These are phyloP conservation scores for Flueggea neowawraea DNA, from an alignment of 441 rosid genomes.

Conservation along the genomic window DNA sequence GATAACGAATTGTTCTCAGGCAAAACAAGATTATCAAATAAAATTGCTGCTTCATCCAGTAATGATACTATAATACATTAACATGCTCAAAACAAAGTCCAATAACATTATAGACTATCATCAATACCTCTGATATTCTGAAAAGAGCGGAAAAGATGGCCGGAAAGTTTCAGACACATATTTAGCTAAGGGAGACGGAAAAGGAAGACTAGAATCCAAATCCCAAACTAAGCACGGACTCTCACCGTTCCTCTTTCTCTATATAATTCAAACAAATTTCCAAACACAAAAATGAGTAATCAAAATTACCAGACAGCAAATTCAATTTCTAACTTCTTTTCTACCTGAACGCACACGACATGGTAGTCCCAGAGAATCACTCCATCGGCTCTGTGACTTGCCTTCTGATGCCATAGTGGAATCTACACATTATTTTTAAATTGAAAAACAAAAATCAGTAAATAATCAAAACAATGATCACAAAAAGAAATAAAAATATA, in stretches of 20 bases:
- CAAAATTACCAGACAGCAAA: background rate
- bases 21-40: too few relatives aligned
- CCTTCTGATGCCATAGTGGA: constrained; percentile 92
- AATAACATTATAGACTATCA: too few relatives aligned
- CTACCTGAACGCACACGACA: constrained; percentile 77
- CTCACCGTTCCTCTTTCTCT: constrained; percentile 50
- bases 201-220: constrained; percentile 76
- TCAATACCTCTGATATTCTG: constrained; percentile 65
- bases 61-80: too few relatives aligned
- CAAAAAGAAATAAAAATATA: background rate
- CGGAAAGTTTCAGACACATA: constrained; percentile 65
- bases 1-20: too few relatives aligned
- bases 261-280: constrained; percentile 10
- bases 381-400: constrained; percentile 77
- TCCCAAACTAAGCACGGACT: constrained; percentile 65
- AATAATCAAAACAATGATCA: background rate
- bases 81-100: too few relatives aligned
- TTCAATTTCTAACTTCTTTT: background rate
- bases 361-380: constrained; percentile 85
- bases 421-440: constrained; percentile 28
- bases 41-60: too few relatives aligned
- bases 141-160: constrained; percentile 73
- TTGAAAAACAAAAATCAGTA: background rate
- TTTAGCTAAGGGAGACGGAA: constrained; percentile 63
- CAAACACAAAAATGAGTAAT: background rate